A percentile compares a stretch with the other conserved stretches of the same genome.
Evolutionary conservation across 106 monocot genomes (phyloP).

Genomic region (Allium sativum): DNA sequence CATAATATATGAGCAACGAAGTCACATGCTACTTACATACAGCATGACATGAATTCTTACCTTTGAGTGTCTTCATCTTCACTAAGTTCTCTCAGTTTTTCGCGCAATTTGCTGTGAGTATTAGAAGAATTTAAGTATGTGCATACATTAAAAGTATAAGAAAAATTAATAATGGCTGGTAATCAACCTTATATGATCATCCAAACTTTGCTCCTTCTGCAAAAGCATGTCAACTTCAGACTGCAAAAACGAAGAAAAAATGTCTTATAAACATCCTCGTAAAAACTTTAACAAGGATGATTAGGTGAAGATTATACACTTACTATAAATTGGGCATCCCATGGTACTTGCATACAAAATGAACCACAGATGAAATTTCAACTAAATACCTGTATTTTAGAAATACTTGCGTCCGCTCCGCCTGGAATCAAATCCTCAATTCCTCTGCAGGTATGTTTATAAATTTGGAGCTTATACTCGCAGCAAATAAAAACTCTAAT

Average conservation of each 20-base stretch:
- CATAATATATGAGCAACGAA: neutral
- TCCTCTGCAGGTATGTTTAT: conserved; percentile 27
- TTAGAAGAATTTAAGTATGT: too few relatives aligned
- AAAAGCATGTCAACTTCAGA: conserved; percentile 57
- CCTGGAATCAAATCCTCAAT: conserved; percentile 46
- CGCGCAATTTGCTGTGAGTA: conserved; percentile 54
- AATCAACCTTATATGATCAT: conserved; percentile 65
- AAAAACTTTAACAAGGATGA: neutral
- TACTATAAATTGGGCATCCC: neutral
- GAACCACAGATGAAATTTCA: neutral
- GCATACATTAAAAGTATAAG: too few relatives aligned
- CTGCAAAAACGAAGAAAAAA: conserved; percentile 9
- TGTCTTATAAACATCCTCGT: neutral
- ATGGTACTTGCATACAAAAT: neutral
- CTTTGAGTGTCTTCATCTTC: conserved; percentile 78
- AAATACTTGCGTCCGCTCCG: conserved; percentile 37
- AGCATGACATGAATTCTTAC: conserved; percentile 12
- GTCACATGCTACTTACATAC: neutral
- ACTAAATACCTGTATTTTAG: conserved; percentile 50
- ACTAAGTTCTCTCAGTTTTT: conserved; percentile 40
- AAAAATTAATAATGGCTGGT: neutral
- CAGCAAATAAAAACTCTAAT: too few relatives aligned
- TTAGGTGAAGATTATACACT: neutral
- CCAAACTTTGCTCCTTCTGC: conserved; percentile 49
- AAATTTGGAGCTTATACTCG: too few relatives aligned